These are phyloP conservation scores for Austroboletus eburneus DNA, from an alignment of 768 basidiomycete species.

Conservation along the genomic window DNA sequence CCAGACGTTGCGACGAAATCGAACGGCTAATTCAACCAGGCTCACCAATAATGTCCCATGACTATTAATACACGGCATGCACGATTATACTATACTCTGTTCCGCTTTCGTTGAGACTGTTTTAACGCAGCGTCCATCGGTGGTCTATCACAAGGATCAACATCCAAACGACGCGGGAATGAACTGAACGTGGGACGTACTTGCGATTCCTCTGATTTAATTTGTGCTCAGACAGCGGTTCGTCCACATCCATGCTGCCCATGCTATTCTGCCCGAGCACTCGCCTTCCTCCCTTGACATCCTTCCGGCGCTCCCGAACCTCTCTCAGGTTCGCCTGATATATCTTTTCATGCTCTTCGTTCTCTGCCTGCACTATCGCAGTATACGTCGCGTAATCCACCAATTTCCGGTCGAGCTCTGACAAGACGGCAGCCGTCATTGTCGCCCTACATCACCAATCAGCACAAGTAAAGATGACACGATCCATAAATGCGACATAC, in stretches of 20 bases:
- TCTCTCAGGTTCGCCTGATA: conserved; percentile 57
- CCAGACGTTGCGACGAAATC: too few species aligned
- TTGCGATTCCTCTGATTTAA: conserved; percentile 56
- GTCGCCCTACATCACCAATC: conserved; percentile 47
- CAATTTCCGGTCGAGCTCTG: conserved; percentile 71
- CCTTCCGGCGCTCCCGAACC: conserved; percentile 60
- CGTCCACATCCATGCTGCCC: conserved; percentile 66
- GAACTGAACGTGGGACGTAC: too few species aligned
- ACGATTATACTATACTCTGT: conserved; percentile 39
- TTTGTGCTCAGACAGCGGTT: conserved; percentile 40
- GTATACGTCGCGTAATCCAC: conserved; percentile 45
- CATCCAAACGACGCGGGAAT: too few species aligned
- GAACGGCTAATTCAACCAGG: too few species aligned
- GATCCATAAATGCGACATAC: conserved; percentile 36
- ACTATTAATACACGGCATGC: conserved; percentile 4
- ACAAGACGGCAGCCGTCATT: conserved; percentile 66
- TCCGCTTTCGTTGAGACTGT: conserved; percentile 55
- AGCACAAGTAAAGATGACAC: not conserved
- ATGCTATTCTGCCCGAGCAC: conserved; percentile 14
- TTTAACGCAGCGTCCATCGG: conserved; percentile 39
- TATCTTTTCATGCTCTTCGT: conserved; percentile 51
- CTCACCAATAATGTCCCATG: too few species aligned
- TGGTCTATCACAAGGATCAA: too few species aligned
- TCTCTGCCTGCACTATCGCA: conserved; percentile 36
- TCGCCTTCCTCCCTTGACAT: conserved; percentile 41